Percentiles rank a stretch among this genome's conserved stretches.
Conservation (phyloP, 176 grass and related monocot species). For the Stipa capillata region DNA sequence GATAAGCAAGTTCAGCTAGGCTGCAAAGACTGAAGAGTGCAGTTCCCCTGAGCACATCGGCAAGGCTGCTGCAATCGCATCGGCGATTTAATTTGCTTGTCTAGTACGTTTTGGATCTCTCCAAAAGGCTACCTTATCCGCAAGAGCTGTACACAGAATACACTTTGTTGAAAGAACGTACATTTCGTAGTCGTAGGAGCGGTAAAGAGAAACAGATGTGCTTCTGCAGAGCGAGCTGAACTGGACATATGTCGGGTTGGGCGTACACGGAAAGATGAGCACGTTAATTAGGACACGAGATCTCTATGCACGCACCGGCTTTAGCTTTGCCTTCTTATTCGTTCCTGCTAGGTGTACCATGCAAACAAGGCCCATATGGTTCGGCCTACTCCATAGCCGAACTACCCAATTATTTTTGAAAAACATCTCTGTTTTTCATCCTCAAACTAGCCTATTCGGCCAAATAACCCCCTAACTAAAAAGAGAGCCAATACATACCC, state of each 20-base stretch:
- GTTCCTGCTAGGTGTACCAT: background rate
- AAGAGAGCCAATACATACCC: too few species aligned
- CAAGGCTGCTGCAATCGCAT: background rate
- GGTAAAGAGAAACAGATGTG: constrained; percentile 31
- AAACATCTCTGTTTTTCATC: too few species aligned
- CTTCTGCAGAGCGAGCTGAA: constrained; percentile 10
- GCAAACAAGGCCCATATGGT: too few species aligned
- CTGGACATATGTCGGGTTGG: background rate
- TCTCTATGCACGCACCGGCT: background rate
- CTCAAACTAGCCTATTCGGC: too few species aligned
- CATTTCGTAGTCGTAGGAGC: background rate
- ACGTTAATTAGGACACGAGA: background rate
- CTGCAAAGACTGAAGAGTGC: background rate
- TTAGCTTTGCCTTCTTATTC: constrained; percentile 3
- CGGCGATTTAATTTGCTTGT: constrained; percentile 21
- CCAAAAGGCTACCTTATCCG: background rate
- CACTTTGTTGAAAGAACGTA: constrained; percentile 19
- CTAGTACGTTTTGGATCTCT: constrained; percentile 27
- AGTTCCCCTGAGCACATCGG: background rate
- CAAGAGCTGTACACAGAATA: background rate
- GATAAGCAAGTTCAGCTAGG: background rate
- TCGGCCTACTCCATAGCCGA: too few species aligned
- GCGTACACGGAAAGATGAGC: background rate
- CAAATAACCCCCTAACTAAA: too few species aligned
- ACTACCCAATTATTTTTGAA: too few species aligned